Conservation (phyloP, 2,329 filamentous ascomycete species). For the Cucurbitaria berberidis region DNA sequence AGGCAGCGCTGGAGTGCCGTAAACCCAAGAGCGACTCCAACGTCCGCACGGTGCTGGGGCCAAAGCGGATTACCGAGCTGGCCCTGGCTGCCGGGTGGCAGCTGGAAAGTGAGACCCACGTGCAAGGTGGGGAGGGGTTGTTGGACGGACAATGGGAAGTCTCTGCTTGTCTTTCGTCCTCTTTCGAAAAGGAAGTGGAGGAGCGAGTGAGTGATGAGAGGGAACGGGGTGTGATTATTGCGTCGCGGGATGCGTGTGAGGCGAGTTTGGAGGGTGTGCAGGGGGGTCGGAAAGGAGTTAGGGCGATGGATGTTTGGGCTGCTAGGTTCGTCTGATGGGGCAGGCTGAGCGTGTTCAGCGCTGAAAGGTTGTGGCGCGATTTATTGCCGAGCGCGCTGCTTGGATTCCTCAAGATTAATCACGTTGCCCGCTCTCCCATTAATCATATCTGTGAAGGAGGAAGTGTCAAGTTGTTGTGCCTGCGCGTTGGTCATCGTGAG, state of each 20-base stretch:
- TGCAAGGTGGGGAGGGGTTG: conserved; percentile 50
- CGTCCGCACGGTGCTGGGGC: conserved; percentile 56
- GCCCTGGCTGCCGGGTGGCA: conserved; percentile 49
- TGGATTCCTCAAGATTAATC: too few species aligned
- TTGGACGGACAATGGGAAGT: conserved; percentile 53
- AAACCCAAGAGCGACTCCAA: conserved; percentile 52
- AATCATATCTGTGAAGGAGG: too few species aligned
- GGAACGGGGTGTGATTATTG: conserved; percentile 18
- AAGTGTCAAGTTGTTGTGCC: too few species aligned
- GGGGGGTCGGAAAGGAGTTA: conserved; percentile 20
- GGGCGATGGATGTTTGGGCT: conserved; percentile 28
- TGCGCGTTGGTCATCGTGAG: too few species aligned
- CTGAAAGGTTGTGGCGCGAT: background rate
- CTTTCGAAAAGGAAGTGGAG: conserved; percentile 21
- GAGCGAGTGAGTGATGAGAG: conserved; percentile 20
- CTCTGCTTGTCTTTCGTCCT: conserved; percentile 17
- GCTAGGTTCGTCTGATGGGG: conserved; percentile 23
- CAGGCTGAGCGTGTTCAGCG: background rate
- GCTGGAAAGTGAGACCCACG: conserved; percentile 44
- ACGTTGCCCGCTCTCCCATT: too few species aligned
- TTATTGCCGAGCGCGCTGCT: too few species aligned
- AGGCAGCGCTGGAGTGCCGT: conserved; percentile 53
- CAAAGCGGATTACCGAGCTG: conserved; percentile 48
- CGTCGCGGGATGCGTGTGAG: conserved; percentile 26
- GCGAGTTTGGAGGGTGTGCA: conserved; percentile 20